These are phyloP conservation scores for Clonostachys sp. DNA, from an alignment of 2,329 filamentous ascomycete species.

Conservation along the genomic window DNA sequence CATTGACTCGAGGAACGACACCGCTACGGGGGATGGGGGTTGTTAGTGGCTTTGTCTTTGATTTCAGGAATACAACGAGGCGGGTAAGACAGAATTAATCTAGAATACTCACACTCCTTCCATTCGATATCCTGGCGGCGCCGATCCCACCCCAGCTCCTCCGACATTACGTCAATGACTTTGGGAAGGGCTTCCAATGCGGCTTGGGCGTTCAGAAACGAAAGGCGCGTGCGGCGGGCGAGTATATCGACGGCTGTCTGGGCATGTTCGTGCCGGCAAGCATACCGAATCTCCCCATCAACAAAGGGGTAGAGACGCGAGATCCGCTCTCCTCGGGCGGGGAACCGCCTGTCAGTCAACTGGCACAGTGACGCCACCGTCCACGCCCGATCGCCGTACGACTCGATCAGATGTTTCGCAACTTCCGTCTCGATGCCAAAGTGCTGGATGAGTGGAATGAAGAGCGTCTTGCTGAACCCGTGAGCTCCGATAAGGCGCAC, in stretches of 20 bases:
- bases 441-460: conserved; percentile 93
- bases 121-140: conserved; percentile 75
- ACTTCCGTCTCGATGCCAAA: conserved; percentile 90
- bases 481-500: conserved; percentile 80
- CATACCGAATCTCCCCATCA: conserved; percentile 87
- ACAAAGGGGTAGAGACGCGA: conserved; percentile 82
- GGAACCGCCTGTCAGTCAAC: conserved; percentile 75
- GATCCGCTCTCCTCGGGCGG: conserved; percentile 76
- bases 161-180: conserved; percentile 85
- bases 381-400: conserved; percentile 92
- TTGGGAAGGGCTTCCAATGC: conserved; percentile 79
- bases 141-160: conserved; percentile 75
- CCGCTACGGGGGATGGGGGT: conserved; percentile 28
- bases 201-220: conserved; percentile 89
- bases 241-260: conserved; percentile 87
- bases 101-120: conserved; percentile 57
- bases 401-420: conserved; percentile 79
- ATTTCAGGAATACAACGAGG: background rate
- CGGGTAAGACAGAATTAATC: background rate
- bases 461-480: conserved; percentile 82
- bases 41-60: background rate
- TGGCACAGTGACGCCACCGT: conserved; percentile 76
- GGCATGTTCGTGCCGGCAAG: conserved; percentile 83
- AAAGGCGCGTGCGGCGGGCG: conserved; percentile 76
- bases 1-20: conserved; percentile 60